A percentile compares a stretch with the other conserved stretches of the same genome.
phyloP scores from a whole-genome alignment of 164 flowering plant genomes.

The Cinnamomum chago region DNA sequence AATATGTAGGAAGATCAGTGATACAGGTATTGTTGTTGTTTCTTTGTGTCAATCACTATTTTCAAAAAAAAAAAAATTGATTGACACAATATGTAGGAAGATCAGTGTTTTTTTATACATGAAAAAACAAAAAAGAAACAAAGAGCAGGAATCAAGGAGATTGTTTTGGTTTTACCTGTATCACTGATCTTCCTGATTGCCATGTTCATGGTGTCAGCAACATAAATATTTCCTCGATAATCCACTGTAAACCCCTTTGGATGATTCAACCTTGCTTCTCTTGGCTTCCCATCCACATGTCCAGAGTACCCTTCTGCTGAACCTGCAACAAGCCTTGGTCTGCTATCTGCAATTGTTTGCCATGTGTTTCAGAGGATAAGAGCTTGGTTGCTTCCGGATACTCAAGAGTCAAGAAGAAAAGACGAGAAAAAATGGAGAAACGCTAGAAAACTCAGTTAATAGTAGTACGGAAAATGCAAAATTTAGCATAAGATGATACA shows the following conservation, averaged over 20 bases:
- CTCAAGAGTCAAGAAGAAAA: not conserved
- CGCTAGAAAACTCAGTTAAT: not conserved
- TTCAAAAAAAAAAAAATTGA: too few relatives aligned
- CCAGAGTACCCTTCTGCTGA: slow-evolving; percentile 88
- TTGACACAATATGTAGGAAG: too few relatives aligned
- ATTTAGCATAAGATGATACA: not conserved
- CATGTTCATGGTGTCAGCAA: slow-evolving; percentile 71
- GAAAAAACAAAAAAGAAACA: too few relatives aligned
- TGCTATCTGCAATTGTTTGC: slow-evolving; percentile 55
- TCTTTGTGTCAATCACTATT: too few relatives aligned
- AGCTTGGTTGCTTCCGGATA: not conserved
- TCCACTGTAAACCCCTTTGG: slow-evolving; percentile 89
- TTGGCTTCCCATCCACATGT: slow-evolving; percentile 82
- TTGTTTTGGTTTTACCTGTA: slow-evolving; percentile 42
- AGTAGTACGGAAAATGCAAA: not conserved
- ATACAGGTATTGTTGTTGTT: too few relatives aligned
- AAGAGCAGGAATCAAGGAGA: too few relatives aligned
- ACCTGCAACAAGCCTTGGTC: slow-evolving; percentile 83
- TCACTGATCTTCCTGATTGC: slow-evolving; percentile 95
- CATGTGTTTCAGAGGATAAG: slow-evolving; percentile 1
- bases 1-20: too few relatives aligned
- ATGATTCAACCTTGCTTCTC: slow-evolving; percentile 86
- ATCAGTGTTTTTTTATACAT: too few relatives aligned
- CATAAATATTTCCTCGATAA: slow-evolving; percentile 78
- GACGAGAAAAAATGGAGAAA: not conserved